A percentile compares a stretch with the other conserved stretches of the same genome.
Evolutionary conservation across 345 rosid genomes (phyloP).

Genomic region (Eucalyptus sp.): DNA sequence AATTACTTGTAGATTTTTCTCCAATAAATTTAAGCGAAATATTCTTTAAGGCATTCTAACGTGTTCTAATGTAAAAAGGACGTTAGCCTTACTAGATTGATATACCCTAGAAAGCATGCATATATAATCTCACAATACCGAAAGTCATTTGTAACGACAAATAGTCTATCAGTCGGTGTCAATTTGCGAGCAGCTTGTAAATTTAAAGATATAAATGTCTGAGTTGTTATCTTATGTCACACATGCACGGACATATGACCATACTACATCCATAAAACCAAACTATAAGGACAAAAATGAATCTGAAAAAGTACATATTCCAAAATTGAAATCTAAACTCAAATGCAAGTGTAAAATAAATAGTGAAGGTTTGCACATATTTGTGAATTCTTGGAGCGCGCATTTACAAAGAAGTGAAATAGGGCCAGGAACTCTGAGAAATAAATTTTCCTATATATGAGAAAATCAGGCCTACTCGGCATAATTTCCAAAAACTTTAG

Average conservation of each 20-base stretch:
- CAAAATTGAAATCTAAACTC: background rate
- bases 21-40: background rate
- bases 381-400: background rate
- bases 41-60: background rate
- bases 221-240: background rate
- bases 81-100: rapidly evolving
- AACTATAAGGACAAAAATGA: background rate
- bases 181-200: background rate
- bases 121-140: background rate
- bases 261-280: background rate
- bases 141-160: background rate
- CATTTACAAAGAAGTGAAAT: background rate
- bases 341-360: background rate
- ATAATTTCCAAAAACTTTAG: background rate
- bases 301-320: background rate
- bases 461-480: background rate
- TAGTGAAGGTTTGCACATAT: background rate
- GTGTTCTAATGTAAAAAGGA: background rate
- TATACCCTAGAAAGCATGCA: background rate
- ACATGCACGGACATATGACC: background rate
- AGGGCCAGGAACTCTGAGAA: background rate
- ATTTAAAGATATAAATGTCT: background rate
- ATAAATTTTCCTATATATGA: background rate
- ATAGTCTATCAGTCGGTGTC: rapidly evolving
- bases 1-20: too few species aligned